Base-by-base conservation (phyloP, 139 green algal species). In the Yamagishiella unicocca region DNA sequence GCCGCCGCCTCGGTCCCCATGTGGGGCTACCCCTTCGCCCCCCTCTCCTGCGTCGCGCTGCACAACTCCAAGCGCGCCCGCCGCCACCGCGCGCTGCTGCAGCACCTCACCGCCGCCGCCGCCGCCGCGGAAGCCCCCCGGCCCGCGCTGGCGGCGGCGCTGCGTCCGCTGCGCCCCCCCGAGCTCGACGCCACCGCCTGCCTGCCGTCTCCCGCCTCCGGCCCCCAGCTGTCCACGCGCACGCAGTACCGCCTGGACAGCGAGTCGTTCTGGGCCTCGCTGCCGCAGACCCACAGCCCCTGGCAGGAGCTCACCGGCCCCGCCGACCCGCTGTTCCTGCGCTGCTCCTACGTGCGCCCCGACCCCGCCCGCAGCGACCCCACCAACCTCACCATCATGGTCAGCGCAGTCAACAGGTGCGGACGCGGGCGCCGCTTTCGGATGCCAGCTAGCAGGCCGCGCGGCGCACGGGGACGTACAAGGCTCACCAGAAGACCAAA, bases 11-110 rank as follows among this genome's bases (percentile, higher is more conserved):
- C 76, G 5, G 62, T 85, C 61, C 79, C 84, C 40, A 74, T 87
- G n/a, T 94, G 91, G 91, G 91, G 91, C 50, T 94, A 93, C 55
- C 91, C 91, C 77, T 94, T 94, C 85, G 81, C 80, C 12, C 29
- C 68, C 6, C 89, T 88, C 42, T 88, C 88, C 27, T 66, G 83
- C 38, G 70, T 79, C 12, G 78, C 79, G 1, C 75, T 94, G 2
- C 89, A 91, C 37, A 90, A 76, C 88, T 90, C 86, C 81, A 89
- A 89, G 64, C 91, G 91, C 43, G 82, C 74, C 25, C 84, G 91
- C 5, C 89, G 91, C 24, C 79, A 92, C 31, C 73, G 89, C 35
- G 72, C 88, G 17, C 50, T 94, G 40, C 82, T 54, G 21, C 70
- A 81, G 42, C 79, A 88, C 67, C 72, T 90, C 3, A 68, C 82